phyloP scores from a whole-genome alignment of 345 rosid species.

The Sisymbrium irio region DNA sequence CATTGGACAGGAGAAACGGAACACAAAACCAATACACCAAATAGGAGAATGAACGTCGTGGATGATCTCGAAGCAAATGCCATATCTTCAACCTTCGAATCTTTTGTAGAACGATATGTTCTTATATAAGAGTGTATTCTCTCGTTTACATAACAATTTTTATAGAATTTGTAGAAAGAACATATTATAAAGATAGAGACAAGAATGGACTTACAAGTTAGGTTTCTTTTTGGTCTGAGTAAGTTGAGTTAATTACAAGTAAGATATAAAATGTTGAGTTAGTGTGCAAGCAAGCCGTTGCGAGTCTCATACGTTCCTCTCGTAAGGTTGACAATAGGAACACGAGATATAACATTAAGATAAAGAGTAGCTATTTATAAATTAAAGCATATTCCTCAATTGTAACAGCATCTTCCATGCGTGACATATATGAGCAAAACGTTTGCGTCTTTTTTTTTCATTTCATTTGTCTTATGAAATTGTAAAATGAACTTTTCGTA shows the following conservation, averaged over 20 bases:
- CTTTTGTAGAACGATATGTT: conserved; percentile 29
- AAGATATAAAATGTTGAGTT: conserved; percentile 35
- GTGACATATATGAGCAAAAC: neutral
- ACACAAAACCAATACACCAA: conserved; percentile 34
- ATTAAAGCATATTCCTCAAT: conserved; percentile 8
- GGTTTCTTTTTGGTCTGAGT: neutral
- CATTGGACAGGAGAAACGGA: conserved; percentile 43
- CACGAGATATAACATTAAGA: conserved; percentile 18
- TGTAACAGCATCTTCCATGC: conserved; percentile 14
- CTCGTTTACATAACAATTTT: neutral
- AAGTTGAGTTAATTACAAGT: conserved; percentile 7
- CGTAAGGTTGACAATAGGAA: conserved; percentile 4
- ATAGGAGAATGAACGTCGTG: conserved; percentile 26
- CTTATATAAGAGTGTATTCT: neutral
- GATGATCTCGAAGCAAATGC: conserved; percentile 23
- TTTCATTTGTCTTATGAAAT: no score
- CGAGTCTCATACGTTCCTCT: conserved; percentile 35
- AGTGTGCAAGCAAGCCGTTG: conserved; percentile 59
- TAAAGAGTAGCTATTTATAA: neutral
- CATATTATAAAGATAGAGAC: conserved; percentile 7
- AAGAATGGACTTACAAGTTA: conserved; percentile 13
- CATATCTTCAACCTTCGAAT: conserved; percentile 19
- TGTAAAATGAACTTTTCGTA: no score
- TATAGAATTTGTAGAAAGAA: conserved; percentile 8
- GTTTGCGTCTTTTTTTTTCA: neutral